Percentiles rank a stretch among this genome's conserved stretches.
phyloP scores from a whole-genome alignment of 208 protist species.

The Wallacemonas sp. region DNA sequence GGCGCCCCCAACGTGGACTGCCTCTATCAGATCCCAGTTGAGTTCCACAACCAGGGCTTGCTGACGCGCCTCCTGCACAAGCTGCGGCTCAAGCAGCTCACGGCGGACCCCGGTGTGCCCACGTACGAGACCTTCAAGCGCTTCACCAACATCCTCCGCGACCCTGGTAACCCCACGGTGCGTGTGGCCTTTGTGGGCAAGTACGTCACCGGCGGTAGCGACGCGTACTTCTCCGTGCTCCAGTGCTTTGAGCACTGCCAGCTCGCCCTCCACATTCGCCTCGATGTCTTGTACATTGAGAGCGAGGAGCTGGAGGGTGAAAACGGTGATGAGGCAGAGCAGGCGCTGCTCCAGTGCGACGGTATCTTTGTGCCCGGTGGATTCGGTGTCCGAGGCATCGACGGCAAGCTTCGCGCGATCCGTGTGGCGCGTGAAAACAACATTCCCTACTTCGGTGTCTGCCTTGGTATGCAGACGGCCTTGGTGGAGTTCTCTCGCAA shows the following conservation, averaged over 20 bases:
- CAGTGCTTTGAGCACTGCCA: constrained; percentile 97
- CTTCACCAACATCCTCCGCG: constrained; percentile 68
- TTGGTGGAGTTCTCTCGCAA: constrained; percentile 96
- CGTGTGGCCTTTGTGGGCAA: constrained; percentile 99
- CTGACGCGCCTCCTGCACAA: constrained; percentile 77
- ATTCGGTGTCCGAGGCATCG: constrained; percentile 97
- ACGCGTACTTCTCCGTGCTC: constrained; percentile 98
- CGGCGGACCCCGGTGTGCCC: constrained; percentile 58
- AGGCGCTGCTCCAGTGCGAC: constrained; percentile 78
- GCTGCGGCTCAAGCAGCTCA: constrained; percentile 50
- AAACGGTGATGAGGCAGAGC: constrained; percentile 64
- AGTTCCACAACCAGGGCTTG: constrained; percentile 91
- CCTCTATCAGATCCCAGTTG: constrained; percentile 95
- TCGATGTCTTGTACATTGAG: constrained; percentile 96
- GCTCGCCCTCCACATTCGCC: constrained; percentile 86
- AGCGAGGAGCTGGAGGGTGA: constrained; percentile 78
- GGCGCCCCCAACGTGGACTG: constrained; percentile 96
- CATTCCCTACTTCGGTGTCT: constrained; percentile 98
- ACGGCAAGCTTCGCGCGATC: constrained; percentile 96
- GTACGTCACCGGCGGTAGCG: constrained; percentile 94
- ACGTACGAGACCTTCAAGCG: constrained; percentile 77
- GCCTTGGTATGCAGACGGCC: constrained; percentile 98
- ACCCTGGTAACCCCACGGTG: constrained; percentile 79
- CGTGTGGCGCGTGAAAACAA: constrained; percentile 95
- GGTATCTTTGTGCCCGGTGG: constrained; percentile 99